Conservation (phyloP, 495 filamentous ascomycete species). For the Lophiotrema nucula region DNA sequence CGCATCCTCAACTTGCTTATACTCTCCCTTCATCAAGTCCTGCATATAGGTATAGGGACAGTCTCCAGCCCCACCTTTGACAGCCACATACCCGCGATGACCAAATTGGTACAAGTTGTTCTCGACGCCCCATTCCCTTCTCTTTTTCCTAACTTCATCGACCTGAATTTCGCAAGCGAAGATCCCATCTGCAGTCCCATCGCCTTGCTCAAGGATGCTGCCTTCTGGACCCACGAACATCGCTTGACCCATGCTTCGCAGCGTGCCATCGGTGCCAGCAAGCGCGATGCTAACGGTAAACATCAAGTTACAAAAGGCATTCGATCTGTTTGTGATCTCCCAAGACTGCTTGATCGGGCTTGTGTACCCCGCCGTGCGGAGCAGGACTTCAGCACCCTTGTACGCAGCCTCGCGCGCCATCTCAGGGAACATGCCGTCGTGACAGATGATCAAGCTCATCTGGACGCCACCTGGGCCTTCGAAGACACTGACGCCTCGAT, state of each 20-base stretch:
- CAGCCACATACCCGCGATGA: constrained; percentile 21
- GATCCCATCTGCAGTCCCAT: constrained; percentile 20
- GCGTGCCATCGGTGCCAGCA: constrained; percentile 26
- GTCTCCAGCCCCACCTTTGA: constrained; percentile 21
- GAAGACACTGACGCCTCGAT: constrained; percentile 18
- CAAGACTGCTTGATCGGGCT: constrained; percentile 23
- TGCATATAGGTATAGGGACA: constrained; percentile 32
- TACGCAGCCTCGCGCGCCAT: constrained; percentile 32
- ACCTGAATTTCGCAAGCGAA: constrained; percentile 25
- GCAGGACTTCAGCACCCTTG: constrained; percentile 24
- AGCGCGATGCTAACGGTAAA: constrained; percentile 27
- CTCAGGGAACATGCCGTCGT: constrained; percentile 30
- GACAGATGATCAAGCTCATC: constrained; percentile 32
- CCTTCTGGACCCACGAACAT: constrained; percentile 30
- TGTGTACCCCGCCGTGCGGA: constrained; percentile 28
- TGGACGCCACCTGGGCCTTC: constrained; percentile 14
- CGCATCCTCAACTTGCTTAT: constrained; percentile 22
- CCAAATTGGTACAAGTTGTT: constrained; percentile 32
- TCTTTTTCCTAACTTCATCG: constrained; percentile 15
- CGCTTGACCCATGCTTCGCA: constrained; percentile 27
- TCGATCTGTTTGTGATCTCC: constrained; percentile 30
- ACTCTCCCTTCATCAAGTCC: constrained; percentile 24
- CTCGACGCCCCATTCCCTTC: constrained; percentile 25
- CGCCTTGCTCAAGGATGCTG: constrained; percentile 17
- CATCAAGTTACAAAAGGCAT: constrained; percentile 28